Evolutionary conservation across 2,329 filamentous ascomycete species (phyloP).

Genomic region (Leptographium flavum): DNA sequence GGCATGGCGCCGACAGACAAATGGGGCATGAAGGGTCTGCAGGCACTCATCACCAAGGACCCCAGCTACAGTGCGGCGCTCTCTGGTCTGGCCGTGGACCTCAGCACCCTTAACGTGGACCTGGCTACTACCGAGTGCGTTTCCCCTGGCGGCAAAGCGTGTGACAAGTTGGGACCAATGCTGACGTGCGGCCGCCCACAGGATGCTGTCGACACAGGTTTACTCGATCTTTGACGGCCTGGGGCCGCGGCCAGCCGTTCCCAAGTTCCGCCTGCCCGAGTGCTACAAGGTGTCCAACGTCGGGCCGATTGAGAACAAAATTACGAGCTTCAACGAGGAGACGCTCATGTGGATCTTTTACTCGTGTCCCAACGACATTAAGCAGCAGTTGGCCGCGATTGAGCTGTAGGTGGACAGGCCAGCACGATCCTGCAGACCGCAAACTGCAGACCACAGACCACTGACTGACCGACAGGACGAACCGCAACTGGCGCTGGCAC

Average conservation of each 20-base stretch:
- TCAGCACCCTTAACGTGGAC: constrained; percentile 41
- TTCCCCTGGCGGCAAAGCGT: too few species aligned
- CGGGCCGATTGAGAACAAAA: constrained; percentile 50
- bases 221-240: constrained; percentile 47
- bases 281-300: constrained; percentile 56
- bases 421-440: not conserved
- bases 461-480: constrained; percentile 28
- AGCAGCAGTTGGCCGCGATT: constrained; percentile 48
- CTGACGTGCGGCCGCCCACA: constrained; percentile 14
- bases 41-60: constrained; percentile 48
- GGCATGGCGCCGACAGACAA: constrained; percentile 49
- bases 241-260: constrained; percentile 42
- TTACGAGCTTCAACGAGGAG: constrained; percentile 53
- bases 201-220: constrained; percentile 41
- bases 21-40: constrained; percentile 50
- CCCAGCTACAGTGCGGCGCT: constrained; percentile 48
- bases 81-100: constrained; percentile 45
- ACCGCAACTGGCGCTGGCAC: constrained; percentile 55
- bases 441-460: not conserved
- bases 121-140: constrained; percentile 40
- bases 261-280: constrained; percentile 45
- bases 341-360: constrained; percentile 59
- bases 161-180: not conserved
- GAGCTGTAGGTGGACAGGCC: constrained; percentile 37
- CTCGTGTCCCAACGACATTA: constrained; percentile 46